Evolutionary conservation across 768 basidiomycete species (phyloP).

Genomic region (Suillus discolor): DNA sequence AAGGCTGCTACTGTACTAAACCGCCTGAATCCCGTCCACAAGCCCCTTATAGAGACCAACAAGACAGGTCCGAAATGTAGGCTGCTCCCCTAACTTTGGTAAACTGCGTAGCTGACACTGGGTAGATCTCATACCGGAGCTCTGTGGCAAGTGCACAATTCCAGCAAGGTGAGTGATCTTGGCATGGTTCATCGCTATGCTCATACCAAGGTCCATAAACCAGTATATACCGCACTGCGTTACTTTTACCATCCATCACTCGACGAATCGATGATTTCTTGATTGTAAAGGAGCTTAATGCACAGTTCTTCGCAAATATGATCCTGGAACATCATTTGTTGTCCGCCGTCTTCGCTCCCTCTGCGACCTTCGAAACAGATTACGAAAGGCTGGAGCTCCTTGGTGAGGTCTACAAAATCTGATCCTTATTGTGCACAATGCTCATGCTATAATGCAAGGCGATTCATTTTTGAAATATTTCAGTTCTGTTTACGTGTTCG

Average conservation of each 20-base stretch:
- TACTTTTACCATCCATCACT: conserved; percentile 75
- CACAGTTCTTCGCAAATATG: conserved; percentile 60
- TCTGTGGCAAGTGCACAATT: conserved; percentile 70
- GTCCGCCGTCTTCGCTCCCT: conserved; percentile 69
- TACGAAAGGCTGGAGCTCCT: conserved; percentile 87
- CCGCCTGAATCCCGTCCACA: conserved; percentile 58
- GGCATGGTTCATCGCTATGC: not conserved
- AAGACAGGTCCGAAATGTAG: conserved; percentile 62
- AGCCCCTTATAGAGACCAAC: conserved; percentile 37
- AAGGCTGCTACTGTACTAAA: conserved; percentile 54
- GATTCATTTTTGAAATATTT: conserved; percentile 86
- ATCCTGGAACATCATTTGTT: conserved; percentile 64
- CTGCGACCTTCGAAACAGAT: conserved; percentile 68
- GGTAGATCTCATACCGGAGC: conserved; percentile 82
- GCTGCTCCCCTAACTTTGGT: conserved; percentile 27
- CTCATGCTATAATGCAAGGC: conserved; percentile 41
- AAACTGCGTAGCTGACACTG: conserved; percentile 25
- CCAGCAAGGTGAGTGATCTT: conserved; percentile 60
- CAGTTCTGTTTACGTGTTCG: conserved; percentile 73
- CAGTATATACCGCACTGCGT: conserved; percentile 68
- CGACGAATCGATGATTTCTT: conserved; percentile 73
- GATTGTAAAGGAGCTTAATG: conserved; percentile 79
- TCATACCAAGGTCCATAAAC: conserved; percentile 12
- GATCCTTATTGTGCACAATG: not conserved
- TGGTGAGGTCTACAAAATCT: conserved; percentile 52